Evolutionary conservation across 2,329 filamentous ascomycete species (phyloP).

Genomic region (Talaromyces sp.): DNA sequence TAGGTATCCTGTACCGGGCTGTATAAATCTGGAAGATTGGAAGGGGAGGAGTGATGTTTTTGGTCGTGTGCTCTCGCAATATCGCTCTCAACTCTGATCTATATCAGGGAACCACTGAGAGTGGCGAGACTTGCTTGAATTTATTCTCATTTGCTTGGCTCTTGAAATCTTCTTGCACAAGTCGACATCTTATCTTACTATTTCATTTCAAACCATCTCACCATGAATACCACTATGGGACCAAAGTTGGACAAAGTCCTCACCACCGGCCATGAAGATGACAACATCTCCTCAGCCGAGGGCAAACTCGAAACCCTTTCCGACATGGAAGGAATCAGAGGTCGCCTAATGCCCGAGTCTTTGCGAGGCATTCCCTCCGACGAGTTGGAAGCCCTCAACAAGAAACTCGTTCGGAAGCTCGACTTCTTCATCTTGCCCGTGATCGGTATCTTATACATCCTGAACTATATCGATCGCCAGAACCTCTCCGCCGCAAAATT

Average conservation of each 20-base stretch:
- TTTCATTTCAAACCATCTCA: not conserved
- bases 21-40: not conserved
- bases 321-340: not conserved
- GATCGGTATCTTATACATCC: not conserved
- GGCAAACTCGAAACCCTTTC: slow-evolving; percentile 18
- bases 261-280: not conserved
- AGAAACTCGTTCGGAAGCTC: slow-evolving; percentile 6
- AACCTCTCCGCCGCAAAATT: slow-evolving; percentile 13
- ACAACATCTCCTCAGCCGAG: slow-evolving; percentile 25
- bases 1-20: not conserved
- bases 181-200: not conserved
- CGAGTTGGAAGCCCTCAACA: slow-evolving; percentile 27
- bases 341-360: slow-evolving; percentile 19
- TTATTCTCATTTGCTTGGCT: not conserved
- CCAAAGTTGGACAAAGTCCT: not conserved
- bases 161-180: not conserved
- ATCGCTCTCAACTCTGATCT: not conserved
- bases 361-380: slow-evolving; percentile 26
- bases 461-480: slow-evolving; percentile 16
- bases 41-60: not conserved
- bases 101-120: not conserved
- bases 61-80: not conserved
- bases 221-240: not conserved
- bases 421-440: slow-evolving; percentile 3
- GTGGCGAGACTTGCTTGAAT: not conserved